These are phyloP conservation scores for Dactylella cylindrospora DNA, from an alignment of 2,329 filamentous ascomycete species.

Conservation along the genomic window DNA sequence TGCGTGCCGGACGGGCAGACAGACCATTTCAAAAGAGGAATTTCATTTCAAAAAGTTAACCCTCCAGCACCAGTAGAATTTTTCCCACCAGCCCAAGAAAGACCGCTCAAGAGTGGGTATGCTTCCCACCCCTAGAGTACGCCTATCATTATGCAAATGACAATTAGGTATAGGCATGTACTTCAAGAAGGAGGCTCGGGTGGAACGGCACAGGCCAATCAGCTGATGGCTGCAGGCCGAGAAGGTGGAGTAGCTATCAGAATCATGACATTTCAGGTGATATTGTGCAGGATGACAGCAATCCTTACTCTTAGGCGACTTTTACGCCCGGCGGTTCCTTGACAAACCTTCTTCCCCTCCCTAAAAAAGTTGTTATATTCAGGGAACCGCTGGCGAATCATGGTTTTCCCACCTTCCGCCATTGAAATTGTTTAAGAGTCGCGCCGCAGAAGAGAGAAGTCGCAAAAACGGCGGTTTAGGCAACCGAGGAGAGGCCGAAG, in stretches of 20 bases:
- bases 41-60: slow-evolving; percentile 15
- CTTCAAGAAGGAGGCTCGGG: slow-evolving; percentile 10
- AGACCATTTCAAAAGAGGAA: slow-evolving; percentile 32
- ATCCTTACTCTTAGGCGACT: slow-evolving; percentile 45
- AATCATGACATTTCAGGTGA: slow-evolving; percentile 11
- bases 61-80: slow-evolving; percentile 16
- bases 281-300: slow-evolving; percentile 10
- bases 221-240: slow-evolving; percentile 11
- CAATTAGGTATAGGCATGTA: no score
- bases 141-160: slow-evolving; percentile 43
- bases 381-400: slow-evolving; percentile 29
- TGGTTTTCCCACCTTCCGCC: slow-evolving; percentile 43
- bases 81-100: no score
- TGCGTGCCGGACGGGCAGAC: slow-evolving; percentile 18
- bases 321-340: slow-evolving; percentile 43
- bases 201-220: slow-evolving; percentile 33
- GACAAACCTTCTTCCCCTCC: slow-evolving; percentile 27
- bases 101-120: slow-evolving; percentile 20
- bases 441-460: slow-evolving; percentile 17
- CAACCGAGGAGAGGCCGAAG: slow-evolving; percentile 38
- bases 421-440: slow-evolving; percentile 35
- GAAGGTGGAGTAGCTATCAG: slow-evolving; percentile 20
- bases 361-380: no score
- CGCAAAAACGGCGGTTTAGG: no score
- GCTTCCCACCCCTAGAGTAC: slow-evolving; percentile 15